Conservation (phyloP, 192 early-diverging fungal genomes). For the Coemansia sp. region DNA sequence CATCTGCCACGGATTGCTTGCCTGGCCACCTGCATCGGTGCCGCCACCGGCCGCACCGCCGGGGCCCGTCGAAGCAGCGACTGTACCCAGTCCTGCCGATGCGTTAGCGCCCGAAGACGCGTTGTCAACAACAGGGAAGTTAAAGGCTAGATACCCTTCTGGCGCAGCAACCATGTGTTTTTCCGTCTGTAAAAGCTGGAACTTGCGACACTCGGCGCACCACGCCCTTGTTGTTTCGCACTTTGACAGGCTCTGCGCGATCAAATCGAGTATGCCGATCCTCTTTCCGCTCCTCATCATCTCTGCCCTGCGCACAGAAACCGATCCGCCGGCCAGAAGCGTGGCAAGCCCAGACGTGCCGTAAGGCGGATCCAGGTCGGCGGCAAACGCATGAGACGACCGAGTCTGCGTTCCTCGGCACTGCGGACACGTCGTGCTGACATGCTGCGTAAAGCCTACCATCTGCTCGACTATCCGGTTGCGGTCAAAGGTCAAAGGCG, state of each 20-base stretch:
- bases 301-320: constrained; percentile 38
- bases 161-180: constrained; percentile 69
- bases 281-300: constrained; percentile 13
- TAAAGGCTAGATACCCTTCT: constrained; percentile 67
- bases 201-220: constrained; percentile 80
- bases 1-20: constrained; percentile 28
- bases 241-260: constrained; percentile 18
- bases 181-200: constrained; percentile 73
- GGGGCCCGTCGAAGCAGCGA: not conserved
- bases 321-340: constrained; percentile 43
- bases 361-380: constrained; percentile 79
- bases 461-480: constrained; percentile 22
- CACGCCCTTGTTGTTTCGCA: constrained; percentile 61
- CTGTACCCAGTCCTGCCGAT: not conserved
- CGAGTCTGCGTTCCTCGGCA: constrained; percentile 62
- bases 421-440: constrained; percentile 57
- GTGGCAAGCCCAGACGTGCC: constrained; percentile 29
- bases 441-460: constrained; percentile 34
- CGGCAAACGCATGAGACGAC: constrained; percentile 71
- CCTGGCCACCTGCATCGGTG: not conserved
- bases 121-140: constrained; percentile 59
- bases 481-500: constrained; percentile 2
- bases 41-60: not conserved
- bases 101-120: not conserved
- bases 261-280: constrained; percentile 25